phyloP scores from a whole-genome alignment of 78 protist species.

The Thecamonas trahens region DNA sequence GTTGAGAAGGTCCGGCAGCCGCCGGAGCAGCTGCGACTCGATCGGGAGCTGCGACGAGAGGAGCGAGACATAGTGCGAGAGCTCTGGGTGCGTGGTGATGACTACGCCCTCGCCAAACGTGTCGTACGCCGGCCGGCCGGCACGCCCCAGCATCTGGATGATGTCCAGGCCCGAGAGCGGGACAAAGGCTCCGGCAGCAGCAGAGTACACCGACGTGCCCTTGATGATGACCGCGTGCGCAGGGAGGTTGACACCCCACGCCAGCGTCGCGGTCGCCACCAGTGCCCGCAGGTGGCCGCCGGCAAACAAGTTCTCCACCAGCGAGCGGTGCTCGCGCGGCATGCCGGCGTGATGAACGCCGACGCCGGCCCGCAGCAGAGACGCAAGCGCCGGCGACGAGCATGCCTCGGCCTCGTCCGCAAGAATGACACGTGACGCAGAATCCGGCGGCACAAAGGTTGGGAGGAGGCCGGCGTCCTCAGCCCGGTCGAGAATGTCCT shows the following conservation, averaged over 20 bases:
- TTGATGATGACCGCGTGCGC: slow-evolving; percentile 98
- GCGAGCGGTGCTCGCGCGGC: slow-evolving; percentile 59
- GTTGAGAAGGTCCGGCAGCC: slow-evolving; percentile 88
- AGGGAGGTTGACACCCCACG: slow-evolving; percentile 99
- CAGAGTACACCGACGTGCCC: slow-evolving; percentile 96
- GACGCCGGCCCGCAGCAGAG: slow-evolving; percentile 89
- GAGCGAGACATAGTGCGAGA: slow-evolving; percentile 90
- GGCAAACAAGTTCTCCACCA: slow-evolving; percentile 90
- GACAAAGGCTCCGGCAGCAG: slow-evolving; percentile 88
- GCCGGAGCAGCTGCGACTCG: slow-evolving; percentile 83
- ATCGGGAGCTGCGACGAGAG: slow-evolving; percentile 96
- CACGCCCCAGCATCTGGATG: slow-evolving; percentile 99
- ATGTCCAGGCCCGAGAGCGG: slow-evolving; percentile 90
- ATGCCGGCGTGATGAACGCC: slow-evolving; percentile 99
- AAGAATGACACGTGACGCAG: slow-evolving; percentile 51
- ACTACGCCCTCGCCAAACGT: slow-evolving; percentile 92
- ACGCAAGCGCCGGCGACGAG: not conserved
- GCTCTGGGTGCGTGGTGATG: slow-evolving; percentile 84
- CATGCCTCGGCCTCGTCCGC: slow-evolving; percentile 38
- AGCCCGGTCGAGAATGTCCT: slow-evolving; percentile 43
- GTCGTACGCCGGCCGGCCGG: slow-evolving; percentile 98
- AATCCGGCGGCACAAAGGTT: slow-evolving; percentile 43
- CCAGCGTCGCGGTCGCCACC: slow-evolving; percentile 97
- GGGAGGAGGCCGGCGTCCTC: slow-evolving; percentile 40
- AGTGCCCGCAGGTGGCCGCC: slow-evolving; percentile 85